Evolutionary conservation across 345 rosid species (phyloP), one percentile per base, ranked within the genome.

Genomic region (Lumnitzera racemosa): DNA sequence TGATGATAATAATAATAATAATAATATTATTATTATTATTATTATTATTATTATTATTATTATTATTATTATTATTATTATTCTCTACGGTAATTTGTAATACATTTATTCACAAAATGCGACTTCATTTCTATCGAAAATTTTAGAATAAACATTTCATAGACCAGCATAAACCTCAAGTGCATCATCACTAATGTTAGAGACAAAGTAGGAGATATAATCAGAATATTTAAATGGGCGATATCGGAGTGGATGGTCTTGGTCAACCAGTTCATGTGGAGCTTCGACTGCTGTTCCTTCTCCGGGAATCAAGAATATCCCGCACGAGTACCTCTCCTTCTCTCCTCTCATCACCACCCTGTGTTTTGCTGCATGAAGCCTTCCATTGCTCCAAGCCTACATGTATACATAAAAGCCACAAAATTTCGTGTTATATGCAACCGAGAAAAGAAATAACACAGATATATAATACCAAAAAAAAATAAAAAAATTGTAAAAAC

Each of bases 321-420:
- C 88, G 15, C 70, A 69, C 0, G 81, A 69, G 54, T 80, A 83
- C 47, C 88, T 69, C 23, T 80, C 84, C 53, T 53, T 65, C 2
- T 63, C 55, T 7, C 71, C 78, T 36, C 69, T 64, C 50, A 77
- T 69, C 61, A 73, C 69, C 77, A 83, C 88, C 56, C 82, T 64
- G 57, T 83, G 88, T 23, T 61, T 73, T n/a, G 61, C 67, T 17
- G 88, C 77, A 31, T 65, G 51, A 15, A 80, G 67, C 53, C 85
- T 75, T 11, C 76, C 85, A 47, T 83, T 83, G 81, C 84, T 83
- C 85, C 84, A 80, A 11, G 80, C 84, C 87, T 80, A 50, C 1
- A 5, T 9, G 10, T 7, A 36, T 1, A 36, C 10, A 9, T 20
- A 20, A 20, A 20, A 20, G 20, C 20, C 20, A 20, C 20, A 20